Conservation (phyloP, 2,329 filamentous ascomycete species). For the Nemania sp. region DNA sequence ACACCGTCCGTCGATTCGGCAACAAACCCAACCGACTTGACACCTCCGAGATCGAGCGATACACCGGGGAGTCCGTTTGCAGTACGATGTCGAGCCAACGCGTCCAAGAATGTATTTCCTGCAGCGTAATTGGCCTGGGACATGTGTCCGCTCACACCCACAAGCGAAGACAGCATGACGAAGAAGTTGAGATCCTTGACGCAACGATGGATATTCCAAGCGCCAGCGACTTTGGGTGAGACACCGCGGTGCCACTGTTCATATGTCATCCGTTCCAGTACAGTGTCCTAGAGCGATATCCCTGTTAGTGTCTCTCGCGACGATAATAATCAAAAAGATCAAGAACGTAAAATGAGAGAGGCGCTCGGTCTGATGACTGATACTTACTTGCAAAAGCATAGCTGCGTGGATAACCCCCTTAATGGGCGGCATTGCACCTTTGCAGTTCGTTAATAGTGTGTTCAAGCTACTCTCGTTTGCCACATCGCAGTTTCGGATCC, state of each 20-base stretch:
- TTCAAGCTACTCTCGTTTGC: not conserved
- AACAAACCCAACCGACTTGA: not conserved
- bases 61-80: not conserved
- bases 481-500: not conserved
- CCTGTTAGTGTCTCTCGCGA: not conserved
- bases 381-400: constrained; percentile 35
- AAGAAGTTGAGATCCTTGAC: not conserved
- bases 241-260: constrained; percentile 32
- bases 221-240: constrained; percentile 26
- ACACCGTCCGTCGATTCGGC: not conserved
- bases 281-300: constrained; percentile 27
- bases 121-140: constrained; percentile 9
- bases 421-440: constrained; percentile 4
- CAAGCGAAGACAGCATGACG: not conserved
- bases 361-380: too few species aligned
- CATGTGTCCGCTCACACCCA: not conserved
- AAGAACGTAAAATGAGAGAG: not conserved
- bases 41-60: not conserved
- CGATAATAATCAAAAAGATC: not conserved
- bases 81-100: not conserved
- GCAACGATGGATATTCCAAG: constrained; percentile 22
- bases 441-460: not conserved
- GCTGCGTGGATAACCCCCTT: constrained; percentile 29
- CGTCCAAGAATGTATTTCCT: constrained; percentile 1
- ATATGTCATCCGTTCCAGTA: constrained; percentile 31